Conservation (phyloP, 208 protist species). For the Sergeia podlipaevii region DNA sequence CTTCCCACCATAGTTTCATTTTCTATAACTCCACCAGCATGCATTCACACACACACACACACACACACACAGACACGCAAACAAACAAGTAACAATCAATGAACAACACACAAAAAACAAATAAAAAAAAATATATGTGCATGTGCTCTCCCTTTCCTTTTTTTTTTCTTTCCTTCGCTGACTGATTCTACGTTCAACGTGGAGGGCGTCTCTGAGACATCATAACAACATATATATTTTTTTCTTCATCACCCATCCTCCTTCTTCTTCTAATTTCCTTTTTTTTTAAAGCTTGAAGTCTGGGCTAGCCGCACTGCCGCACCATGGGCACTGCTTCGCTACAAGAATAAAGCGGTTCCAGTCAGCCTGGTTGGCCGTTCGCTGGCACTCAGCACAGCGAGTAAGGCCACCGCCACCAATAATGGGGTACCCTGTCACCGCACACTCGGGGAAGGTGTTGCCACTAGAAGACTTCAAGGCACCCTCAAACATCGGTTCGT, state of each 20-base stretch:
- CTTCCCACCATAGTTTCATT: too few species aligned
- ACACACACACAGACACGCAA: too few species aligned
- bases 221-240: background rate
- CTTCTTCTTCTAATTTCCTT: too few species aligned
- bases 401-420: slow-evolving; percentile 59
- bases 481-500: slow-evolving; percentile 81
- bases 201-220: background rate
- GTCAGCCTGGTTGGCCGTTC: slow-evolving; percentile 82
- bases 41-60: too few species aligned
- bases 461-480: slow-evolving; percentile 71
- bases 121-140: background rate
- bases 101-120: background rate
- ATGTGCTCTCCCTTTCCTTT: background rate
- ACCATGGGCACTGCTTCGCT: slow-evolving; percentile 90
- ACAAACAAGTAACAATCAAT: slow-evolving; percentile 4
- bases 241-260: background rate
- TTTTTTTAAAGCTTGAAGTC: slow-evolving; percentile 59
- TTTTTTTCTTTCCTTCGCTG: slow-evolving; percentile 10
- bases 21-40: too few species aligned
- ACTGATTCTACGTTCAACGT: background rate
- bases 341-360: slow-evolving; percentile 89
- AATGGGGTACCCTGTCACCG: slow-evolving; percentile 89
- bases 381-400: slow-evolving; percentile 70
- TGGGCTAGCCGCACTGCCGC: slow-evolving; percentile 40
- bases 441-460: slow-evolving; percentile 75